Percentiles rank a stretch among this genome's conserved stretches.
phyloP scores from a whole-genome alignment of 2,329 filamentous ascomycete genomes.

The Zalaria sp. region DNA sequence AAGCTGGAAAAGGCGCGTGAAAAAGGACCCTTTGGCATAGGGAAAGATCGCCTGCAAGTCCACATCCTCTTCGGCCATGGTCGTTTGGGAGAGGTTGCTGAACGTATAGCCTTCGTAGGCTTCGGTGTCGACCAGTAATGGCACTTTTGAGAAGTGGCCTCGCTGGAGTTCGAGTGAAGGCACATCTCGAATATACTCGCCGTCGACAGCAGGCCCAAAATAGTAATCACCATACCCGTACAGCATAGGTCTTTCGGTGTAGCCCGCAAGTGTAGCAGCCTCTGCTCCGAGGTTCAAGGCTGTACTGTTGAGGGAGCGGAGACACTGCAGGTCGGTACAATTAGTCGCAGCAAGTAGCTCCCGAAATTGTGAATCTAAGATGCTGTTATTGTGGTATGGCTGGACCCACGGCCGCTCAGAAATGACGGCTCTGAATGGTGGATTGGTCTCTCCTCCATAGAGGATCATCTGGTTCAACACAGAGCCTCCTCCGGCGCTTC shows the following conservation, averaged over 20 bases:
- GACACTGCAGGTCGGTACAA: constrained; percentile 17
- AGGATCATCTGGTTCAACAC: constrained; percentile 21
- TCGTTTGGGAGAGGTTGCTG: constrained; percentile 16
- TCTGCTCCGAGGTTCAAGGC: constrained; percentile 11
- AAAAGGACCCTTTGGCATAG: constrained; percentile 20
- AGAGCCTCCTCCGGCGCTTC: constrained; percentile 14
- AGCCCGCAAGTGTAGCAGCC: constrained; percentile 10
- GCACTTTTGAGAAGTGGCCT: constrained; percentile 21
- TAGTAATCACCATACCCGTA: constrained; percentile 26
- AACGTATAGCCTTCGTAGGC: constrained; percentile 20
- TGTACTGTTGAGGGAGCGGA: constrained; percentile 8
- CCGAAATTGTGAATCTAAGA: constrained; percentile 17
- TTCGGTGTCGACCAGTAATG: constrained; percentile 20
- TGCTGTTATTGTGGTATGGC: constrained; percentile 14
- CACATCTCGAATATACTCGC: constrained; percentile 22
- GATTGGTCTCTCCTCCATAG: constrained; percentile 21
- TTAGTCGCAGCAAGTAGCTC: constrained; percentile 14
- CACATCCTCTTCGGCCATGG: constrained; percentile 12
- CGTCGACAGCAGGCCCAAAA: constrained; percentile 27
- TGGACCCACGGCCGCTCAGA: constrained; percentile 13
- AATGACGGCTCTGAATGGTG: constrained; percentile 29
- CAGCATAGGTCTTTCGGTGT: constrained; percentile 5
- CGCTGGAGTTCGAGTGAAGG: constrained; percentile 18
- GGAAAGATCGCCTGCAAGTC: constrained; percentile 20
- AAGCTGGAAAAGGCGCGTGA: constrained; percentile 26